phyloP scores from a whole-genome alignment of 441 rosid genomes.

The Pelargonium australe region DNA sequence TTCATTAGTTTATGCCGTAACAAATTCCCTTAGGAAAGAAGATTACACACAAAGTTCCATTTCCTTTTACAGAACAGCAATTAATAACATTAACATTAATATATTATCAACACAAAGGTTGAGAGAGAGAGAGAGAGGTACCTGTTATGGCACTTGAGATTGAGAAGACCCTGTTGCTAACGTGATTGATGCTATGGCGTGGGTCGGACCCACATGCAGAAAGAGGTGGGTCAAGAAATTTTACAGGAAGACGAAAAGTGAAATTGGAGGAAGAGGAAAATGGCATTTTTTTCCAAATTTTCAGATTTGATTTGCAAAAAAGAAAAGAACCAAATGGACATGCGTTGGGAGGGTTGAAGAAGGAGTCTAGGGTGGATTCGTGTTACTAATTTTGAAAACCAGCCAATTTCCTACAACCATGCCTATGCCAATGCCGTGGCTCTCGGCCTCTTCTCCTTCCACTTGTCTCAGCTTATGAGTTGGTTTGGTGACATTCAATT shows the following conservation, averaged over 20 bases:
- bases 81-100: neutral
- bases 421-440: neutral
- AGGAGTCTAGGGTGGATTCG: neutral
- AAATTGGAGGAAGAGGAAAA: neutral
- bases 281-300: neutral
- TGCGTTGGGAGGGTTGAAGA: neutral
- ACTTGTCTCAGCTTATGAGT: too few relatives aligned
- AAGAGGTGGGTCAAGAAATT: slow-evolving; percentile 5
- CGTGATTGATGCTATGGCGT: neutral
- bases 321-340: neutral
- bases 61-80: neutral
- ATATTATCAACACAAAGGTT: neutral
- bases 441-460: too few relatives aligned
- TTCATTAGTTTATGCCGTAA: slow-evolving; percentile 30
- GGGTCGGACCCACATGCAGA: slow-evolving; percentile 8
- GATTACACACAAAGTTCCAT: slow-evolving; percentile 6
- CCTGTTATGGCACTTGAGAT: slow-evolving; percentile 8
- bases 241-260: neutral
- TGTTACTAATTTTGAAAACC: too few relatives aligned
- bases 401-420: slow-evolving; percentile 1
- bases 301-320: neutral
- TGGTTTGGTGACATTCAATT: too few relatives aligned
- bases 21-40: slow-evolving; percentile 17
- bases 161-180: neutral
- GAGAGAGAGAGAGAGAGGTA: neutral